Evolutionary conservation across 495 filamentous ascomycete species (phyloP).

Genomic region (Xylaria acuta): DNA sequence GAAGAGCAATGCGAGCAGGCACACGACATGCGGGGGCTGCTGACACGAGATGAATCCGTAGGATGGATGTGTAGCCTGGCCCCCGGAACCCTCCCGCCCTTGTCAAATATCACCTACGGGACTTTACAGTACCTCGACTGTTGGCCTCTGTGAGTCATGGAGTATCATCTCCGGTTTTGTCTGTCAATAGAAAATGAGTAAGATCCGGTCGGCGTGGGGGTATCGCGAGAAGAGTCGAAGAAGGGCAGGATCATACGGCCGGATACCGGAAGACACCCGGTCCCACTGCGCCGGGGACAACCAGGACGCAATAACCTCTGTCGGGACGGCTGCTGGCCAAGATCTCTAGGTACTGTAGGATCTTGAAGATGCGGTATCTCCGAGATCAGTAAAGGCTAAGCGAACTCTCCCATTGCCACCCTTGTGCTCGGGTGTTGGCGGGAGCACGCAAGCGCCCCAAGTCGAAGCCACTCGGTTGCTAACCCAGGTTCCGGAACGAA

Average conservation of each 20-base stretch:
- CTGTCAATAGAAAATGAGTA: not conserved
- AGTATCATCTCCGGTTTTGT: not conserved
- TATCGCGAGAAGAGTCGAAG: not conserved
- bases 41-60: not conserved
- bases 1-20: constrained; percentile 1
- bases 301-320: not conserved
- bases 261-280: constrained; percentile 1
- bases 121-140: not conserved
- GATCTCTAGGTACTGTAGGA: constrained; percentile 1
- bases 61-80: not conserved
- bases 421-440: not conserved
- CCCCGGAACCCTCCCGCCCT: not conserved
- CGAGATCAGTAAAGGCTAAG: not conserved
- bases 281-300: not conserved
- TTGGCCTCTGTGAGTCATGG: too few relatives aligned
- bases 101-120: not conserved
- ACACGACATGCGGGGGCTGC: not conserved
- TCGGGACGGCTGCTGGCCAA: not conserved
- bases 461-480: constrained; percentile 5
- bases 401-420: not conserved
- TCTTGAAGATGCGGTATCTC: not conserved
- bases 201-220: not conserved
- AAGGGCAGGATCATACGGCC: constrained; percentile 10
- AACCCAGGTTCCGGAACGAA: not conserved
- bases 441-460: not conserved